These are phyloP conservation scores for Podila epicladia DNA, from an alignment of 192 early-diverging fungal genomes.

Conservation along the genomic window DNA sequence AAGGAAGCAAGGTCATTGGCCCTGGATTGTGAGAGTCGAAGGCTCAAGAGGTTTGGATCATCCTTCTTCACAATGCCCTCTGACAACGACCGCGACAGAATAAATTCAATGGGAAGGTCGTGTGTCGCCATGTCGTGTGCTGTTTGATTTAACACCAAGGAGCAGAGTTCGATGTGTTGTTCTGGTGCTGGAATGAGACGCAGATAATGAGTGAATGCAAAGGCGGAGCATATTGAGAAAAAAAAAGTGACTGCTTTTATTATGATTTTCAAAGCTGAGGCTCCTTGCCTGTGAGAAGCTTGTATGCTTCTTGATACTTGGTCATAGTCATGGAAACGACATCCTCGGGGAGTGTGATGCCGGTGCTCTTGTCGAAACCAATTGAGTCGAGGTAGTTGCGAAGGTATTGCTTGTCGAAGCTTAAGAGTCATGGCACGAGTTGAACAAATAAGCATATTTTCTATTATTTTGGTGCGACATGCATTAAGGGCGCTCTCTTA, in stretches of 20 bases:
- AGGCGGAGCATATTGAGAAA: not conserved
- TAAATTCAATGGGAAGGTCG: slow-evolving; percentile 11
- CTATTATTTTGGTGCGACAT: not conserved
- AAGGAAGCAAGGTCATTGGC: not conserved
- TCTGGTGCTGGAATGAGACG: not conserved
- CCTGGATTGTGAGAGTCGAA: not conserved
- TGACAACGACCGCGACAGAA: slow-evolving; percentile 22
- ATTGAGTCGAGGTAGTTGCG: slow-evolving; percentile 91
- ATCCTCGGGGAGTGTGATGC: slow-evolving; percentile 86
- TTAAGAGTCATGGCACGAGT: not conserved
- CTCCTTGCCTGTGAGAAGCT: slow-evolving; percentile 80
- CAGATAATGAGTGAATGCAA: not conserved
- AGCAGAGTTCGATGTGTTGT: no score
- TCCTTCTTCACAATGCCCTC: slow-evolving; percentile 8
- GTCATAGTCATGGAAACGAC: slow-evolving; percentile 87
- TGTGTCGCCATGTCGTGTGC: slow-evolving; percentile 9
- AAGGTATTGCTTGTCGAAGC: slow-evolving; percentile 98
- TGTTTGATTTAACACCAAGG: no score
- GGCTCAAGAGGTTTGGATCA: slow-evolving; percentile 6
- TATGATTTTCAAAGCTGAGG: slow-evolving; percentile 68
- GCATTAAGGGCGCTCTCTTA: slow-evolving; percentile 2
- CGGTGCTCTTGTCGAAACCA: slow-evolving; percentile 87
- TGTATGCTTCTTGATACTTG: slow-evolving; percentile 93
- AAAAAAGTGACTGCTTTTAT: not conserved
- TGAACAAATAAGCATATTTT: not conserved